Evolutionary conservation across 108 stramenopile species (phyloP), one percentile per base, ranked within the genome.

Genomic region (Nitzschia sp.): DNA sequence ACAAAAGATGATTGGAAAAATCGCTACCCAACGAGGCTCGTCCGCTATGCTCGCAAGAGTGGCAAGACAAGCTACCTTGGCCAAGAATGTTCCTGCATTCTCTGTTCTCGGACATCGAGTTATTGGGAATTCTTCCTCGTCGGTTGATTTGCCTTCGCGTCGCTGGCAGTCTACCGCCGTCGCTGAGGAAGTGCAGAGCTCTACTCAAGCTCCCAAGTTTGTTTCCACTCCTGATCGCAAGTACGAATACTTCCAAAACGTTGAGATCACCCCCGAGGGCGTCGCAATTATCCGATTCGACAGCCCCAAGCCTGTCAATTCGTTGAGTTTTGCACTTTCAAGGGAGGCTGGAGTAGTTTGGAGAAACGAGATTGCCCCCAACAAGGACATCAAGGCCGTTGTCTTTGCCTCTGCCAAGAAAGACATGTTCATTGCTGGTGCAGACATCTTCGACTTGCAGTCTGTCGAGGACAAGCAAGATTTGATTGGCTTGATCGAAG

Each of bases 341-440:
- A 74, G 80, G 10, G 97, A 97, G 73, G 95, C 96, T 20, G 76
- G 90, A 62, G 29, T 68, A 41, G 73, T 97, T 57, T 97, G 95
- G 95, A 63, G 75, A 25, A 73, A 78, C 10, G 86, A 93, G 39
- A 82, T 90, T 62, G 67, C 78, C 8, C n/a, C 67, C 69, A 90
- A 90, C 63, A 0, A 64, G 0, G 52, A 70, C 26, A 79, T 99
- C 64, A 96, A 95, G 78, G 91, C 93, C 22, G 95, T 95, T 22
- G 97, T 99, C 17, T 96, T 99, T 81, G 80, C 95, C 7, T 97
- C 96, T 8, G 93, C 88, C 48, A 99, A 99, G 70, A 86, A 91
- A 9, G 91, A 89, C 70, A 95, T 93, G 78, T 99, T 97, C 78
- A 98, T 99, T 76, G 99, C 97, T 26, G 99, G 99, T 20, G 99